A percentile compares a stretch with the other conserved stretches of the same genome.
Conservation (phyloP, 495 filamentous ascomycete genomes). For the Xylaria castorea region DNA sequence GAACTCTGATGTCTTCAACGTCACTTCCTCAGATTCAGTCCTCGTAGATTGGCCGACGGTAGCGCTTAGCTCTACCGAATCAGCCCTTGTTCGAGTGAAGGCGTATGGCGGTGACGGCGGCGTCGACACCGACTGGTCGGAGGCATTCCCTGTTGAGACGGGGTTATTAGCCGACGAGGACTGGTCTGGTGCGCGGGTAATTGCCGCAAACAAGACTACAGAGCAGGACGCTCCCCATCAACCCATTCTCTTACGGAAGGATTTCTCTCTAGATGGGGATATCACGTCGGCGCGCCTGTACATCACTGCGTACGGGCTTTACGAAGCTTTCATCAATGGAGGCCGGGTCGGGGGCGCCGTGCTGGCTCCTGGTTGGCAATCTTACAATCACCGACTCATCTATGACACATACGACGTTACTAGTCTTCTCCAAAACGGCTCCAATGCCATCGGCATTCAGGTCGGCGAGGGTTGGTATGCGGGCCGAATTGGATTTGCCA, state of each 20-base stretch:
- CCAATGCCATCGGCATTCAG: constrained; percentile 56
- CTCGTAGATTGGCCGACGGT: constrained; percentile 60
- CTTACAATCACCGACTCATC: constrained; percentile 55
- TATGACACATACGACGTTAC: constrained; percentile 62
- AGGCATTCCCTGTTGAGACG: constrained; percentile 46
- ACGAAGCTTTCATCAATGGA: constrained; percentile 59
- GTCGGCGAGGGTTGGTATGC: constrained; percentile 64
- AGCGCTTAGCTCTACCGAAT: constrained; percentile 51
- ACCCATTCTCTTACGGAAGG: constrained; percentile 36
- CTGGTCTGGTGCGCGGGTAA: constrained; percentile 51
- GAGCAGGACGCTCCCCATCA: constrained; percentile 33
- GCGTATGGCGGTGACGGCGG: constrained; percentile 37
- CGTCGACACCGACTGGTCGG: constrained; percentile 48
- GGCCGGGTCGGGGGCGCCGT: constrained; percentile 47
- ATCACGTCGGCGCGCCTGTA: constrained; percentile 50
- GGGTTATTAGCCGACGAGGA: constrained; percentile 45
- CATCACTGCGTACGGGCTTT: constrained; percentile 59
- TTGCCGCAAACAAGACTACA: constrained; percentile 37
- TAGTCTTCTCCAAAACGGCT: constrained; percentile 41
- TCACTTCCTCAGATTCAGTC: constrained; percentile 45
- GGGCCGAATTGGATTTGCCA: constrained; percentile 54
- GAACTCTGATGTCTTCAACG: constrained; percentile 33
- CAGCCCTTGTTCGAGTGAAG: constrained; percentile 49
- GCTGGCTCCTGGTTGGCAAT: constrained; percentile 62
- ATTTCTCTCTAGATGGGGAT: constrained; percentile 30